Evolutionary conservation across 176 grass and related monocot genomes (phyloP).

Genomic region (Cenchrus americanus): DNA sequence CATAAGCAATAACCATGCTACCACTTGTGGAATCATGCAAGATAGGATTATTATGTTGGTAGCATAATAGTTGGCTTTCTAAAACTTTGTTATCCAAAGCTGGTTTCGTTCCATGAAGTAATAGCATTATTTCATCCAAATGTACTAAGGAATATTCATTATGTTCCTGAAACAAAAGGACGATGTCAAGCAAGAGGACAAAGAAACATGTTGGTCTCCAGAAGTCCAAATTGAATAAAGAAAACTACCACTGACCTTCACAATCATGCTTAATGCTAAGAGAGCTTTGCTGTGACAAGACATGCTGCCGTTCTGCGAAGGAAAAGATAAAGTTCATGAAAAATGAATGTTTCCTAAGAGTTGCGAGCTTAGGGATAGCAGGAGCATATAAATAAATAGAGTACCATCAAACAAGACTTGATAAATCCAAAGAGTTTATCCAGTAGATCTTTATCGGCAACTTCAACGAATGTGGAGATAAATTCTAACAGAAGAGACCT

Average conservation of each 20-base stretch:
- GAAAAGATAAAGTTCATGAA: constrained; percentile 35
- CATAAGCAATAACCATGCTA: too few species aligned
- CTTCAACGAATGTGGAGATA: constrained; percentile 63
- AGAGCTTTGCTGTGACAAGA: constrained; percentile 74
- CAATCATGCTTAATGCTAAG: constrained; percentile 71
- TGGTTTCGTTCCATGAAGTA: constrained; percentile 78
- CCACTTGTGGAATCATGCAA: too few species aligned
- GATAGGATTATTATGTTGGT: too few species aligned
- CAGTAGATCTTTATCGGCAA: constrained; percentile 62
- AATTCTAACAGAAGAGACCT: constrained; percentile 79
- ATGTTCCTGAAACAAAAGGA: constrained; percentile 65
- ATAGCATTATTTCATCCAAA: constrained; percentile 84
- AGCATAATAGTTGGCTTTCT: constrained; percentile 77
- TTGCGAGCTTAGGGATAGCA: background rate
- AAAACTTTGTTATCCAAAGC: constrained; percentile 53
- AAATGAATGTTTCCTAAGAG: constrained; percentile 22
- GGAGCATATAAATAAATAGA: constrained; percentile 34
- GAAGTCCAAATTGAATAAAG: constrained; percentile 4
- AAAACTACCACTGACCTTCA: constrained; percentile 67
- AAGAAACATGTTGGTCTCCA: background rate
- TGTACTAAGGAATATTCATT: constrained; percentile 60
- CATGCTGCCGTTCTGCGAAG: constrained; percentile 57
- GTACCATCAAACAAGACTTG: constrained; percentile 84
- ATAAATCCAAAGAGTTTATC: constrained; percentile 84
- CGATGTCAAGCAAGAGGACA: constrained; percentile 6